Evolutionary conservation across 352 stramenopile species (phyloP), one percentile per base, ranked within the genome.

Genomic region (Phytophthora aleatoria): DNA sequence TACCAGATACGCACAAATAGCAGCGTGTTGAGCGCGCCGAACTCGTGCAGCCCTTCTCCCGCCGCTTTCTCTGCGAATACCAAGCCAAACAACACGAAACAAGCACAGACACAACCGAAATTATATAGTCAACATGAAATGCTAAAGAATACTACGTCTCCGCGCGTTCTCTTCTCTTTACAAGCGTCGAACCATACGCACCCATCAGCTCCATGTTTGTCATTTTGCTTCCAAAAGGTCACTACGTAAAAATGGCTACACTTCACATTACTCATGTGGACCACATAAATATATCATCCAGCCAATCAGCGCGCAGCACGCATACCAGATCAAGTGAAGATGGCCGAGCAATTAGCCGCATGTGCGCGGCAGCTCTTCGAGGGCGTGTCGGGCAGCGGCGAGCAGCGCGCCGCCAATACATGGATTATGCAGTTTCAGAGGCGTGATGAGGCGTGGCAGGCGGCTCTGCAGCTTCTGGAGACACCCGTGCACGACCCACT

Each of bases 11-110:
- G 39, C 65, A 93, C 87, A 64, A 96, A 89, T 33, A 96, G 78
- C 59, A 96, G 69, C 64, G 87, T 96, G 64, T 96, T 96, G 53
- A 96, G 81, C 26, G 87, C 87, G 48, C 87, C 87, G 66, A 96
- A 94, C 67, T 96, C 84, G 52, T 96, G 87, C 35, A 91, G 71
- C 6, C 82, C 83, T 59, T 89, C 79, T 56, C 79, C 79, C 6
- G 76, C 63, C 33, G 74, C 57, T 69, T 95, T 96, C 81, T 85
- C 74, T 83, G 48, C 38, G 12, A 45, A 57, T 47, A 67, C 13
- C 11, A 3, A 26, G 10, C 26, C 39, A 61, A 51, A 33, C 28
- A 16, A 13, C 27, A 41, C 26, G 11, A 13, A 53, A 48, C 24
- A 47, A 31, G 12, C 26, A 51, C 24, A 3, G 26, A 41, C 16